Percentiles rank a stretch among this genome's conserved stretches.
These are phyloP conservation scores for Amauroascus verrucosus DNA, from an alignment of 2,329 filamentous ascomycete species.

Conservation along the genomic window DNA sequence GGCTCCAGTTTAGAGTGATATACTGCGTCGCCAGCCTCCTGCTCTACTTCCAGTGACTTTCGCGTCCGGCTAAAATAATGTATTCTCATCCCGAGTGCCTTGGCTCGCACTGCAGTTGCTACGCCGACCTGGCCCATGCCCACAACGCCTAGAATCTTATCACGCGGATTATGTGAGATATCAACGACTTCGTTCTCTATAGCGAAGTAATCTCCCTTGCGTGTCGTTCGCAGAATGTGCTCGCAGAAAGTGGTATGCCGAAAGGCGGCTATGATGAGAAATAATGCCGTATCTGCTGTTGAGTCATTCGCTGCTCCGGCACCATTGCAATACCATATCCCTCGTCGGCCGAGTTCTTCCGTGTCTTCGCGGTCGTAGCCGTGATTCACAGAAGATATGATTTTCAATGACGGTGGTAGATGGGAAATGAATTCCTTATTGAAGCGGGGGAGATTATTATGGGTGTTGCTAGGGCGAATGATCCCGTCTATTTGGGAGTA, in stretches of 20 bases:
- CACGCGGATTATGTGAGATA: slow-evolving; percentile 12
- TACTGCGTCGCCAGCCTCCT: slow-evolving; percentile 10
- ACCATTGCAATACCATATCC: slow-evolving; percentile 17
- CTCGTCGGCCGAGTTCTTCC: slow-evolving; percentile 13
- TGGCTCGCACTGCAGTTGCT: slow-evolving; percentile 12
- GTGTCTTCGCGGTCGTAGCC: slow-evolving; percentile 17
- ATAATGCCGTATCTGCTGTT: slow-evolving; percentile 16
- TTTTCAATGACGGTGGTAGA: slow-evolving; percentile 13
- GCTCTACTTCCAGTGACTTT: slow-evolving; percentile 9
- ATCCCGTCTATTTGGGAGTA: slow-evolving; percentile 17
- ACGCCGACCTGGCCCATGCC: slow-evolving; percentile 16
- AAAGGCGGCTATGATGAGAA: slow-evolving; percentile 16
- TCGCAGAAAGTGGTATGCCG: slow-evolving; percentile 15
- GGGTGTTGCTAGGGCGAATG: slow-evolving; percentile 13
- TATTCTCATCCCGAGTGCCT: slow-evolving; percentile 16
- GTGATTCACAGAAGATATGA: slow-evolving; percentile 16
- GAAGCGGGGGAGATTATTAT: slow-evolving; percentile 10
- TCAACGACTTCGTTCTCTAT: slow-evolving; percentile 11
- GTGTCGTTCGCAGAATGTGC: slow-evolving; percentile 8
- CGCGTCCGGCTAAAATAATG: slow-evolving; percentile 15
- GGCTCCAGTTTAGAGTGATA: slow-evolving; percentile 15
- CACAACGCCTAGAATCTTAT: slow-evolving; percentile 15
- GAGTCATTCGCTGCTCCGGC: slow-evolving; percentile 16
- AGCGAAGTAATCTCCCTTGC: slow-evolving; percentile 13
- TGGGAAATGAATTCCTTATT: slow-evolving; percentile 16